phyloP scores from a whole-genome alignment of 352 stramenopile genomes.

The Peronospora belbahrii region DNA sequence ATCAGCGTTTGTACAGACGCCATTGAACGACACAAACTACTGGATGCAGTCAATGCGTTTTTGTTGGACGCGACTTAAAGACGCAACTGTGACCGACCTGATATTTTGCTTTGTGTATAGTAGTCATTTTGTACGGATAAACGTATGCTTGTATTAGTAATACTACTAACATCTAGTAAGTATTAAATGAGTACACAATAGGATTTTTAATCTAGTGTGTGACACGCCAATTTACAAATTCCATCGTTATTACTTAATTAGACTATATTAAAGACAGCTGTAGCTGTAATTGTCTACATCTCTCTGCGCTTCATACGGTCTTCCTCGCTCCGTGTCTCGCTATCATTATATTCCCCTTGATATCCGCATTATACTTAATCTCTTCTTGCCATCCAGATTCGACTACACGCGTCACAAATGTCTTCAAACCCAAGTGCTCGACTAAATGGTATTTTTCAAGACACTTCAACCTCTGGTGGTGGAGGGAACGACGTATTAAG shows the following conservation, averaged over 20 bases:
- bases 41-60: too few species aligned
- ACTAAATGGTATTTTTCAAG: constrained; percentile 54
- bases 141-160: too few species aligned
- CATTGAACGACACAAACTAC: constrained; percentile 1
- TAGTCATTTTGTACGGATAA: too few species aligned
- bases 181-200: too few species aligned
- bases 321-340: neutral
- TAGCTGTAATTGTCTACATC: neutral
- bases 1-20: constrained; percentile 7
- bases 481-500: constrained; percentile 59
- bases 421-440: constrained; percentile 41
- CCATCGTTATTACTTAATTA: constrained; percentile 23
- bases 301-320: neutral
- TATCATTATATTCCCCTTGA: constrained; percentile 1
- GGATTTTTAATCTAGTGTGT: constrained; percentile 3
- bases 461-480: constrained; percentile 11
- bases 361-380: neutral
- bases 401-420: constrained; percentile 13
- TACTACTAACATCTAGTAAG: too few species aligned
- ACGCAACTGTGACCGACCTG: too few species aligned
- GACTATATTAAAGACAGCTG: constrained; percentile 8
- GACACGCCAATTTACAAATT: constrained; percentile 14
- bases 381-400: neutral
- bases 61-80: too few species aligned
- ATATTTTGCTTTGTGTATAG: too few species aligned